A percentile compares a stretch with the other conserved stretches of the same genome.
Evolutionary conservation across 1,284 basidiomycete species (phyloP).

Genomic region (Sporisorium reilianum): DNA sequence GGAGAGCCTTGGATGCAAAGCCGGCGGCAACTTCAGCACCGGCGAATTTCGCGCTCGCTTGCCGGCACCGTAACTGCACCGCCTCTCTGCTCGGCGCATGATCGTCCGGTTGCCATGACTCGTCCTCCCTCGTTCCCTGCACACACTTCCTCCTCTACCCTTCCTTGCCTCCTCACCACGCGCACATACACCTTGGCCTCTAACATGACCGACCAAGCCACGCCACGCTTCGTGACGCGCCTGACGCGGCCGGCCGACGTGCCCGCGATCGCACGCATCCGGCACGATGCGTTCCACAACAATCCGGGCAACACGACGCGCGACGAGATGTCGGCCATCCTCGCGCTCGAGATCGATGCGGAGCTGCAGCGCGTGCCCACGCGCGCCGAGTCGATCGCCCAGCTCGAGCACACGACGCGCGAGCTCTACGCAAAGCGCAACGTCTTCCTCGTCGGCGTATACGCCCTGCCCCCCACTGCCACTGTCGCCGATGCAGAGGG

Average conservation of each 20-base stretch:
- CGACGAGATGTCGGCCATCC: slow-evolving; percentile 7
- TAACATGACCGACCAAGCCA: background rate
- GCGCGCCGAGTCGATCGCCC: background rate
- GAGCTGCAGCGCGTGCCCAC: background rate
- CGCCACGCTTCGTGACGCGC: slow-evolving; percentile 8
- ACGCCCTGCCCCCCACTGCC: background rate
- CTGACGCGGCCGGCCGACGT: slow-evolving; percentile 2
- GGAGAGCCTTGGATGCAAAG: no score
- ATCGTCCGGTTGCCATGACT: no score
- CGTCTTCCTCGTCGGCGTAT: slow-evolving; percentile 5
- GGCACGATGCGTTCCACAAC: slow-evolving; percentile 15
- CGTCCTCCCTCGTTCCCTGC: no score
- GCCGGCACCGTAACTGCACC: no score
- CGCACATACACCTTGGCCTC: no score
- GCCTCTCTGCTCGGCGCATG: no score
- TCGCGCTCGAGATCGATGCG: slow-evolving; percentile 4
- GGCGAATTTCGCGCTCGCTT: background rate
- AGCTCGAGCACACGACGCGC: background rate
- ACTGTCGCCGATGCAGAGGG: background rate
- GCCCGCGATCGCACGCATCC: background rate
- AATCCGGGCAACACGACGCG: slow-evolving; percentile 6
- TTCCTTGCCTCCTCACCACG: no score
- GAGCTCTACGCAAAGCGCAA: background rate
- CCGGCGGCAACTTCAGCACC: no score
- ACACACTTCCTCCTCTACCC: no score